phyloP scores from a whole-genome alignment of 2,329 filamentous ascomycete genomes.

The Talaromyces sp. region DNA sequence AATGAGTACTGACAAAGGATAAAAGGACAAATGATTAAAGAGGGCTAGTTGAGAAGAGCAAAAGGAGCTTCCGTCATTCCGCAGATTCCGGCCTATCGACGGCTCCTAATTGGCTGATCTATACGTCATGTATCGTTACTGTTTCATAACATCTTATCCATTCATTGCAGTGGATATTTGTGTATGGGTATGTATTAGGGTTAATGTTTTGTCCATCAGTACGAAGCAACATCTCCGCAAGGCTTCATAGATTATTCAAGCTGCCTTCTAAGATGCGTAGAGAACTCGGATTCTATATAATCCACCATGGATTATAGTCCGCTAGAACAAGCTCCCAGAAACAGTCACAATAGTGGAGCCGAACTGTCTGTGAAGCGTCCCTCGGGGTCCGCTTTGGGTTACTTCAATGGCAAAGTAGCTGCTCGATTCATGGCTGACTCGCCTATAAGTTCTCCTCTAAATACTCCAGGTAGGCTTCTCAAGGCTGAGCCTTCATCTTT shows the following conservation, averaged over 20 bases:
- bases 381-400: neutral
- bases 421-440: neutral
- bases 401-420: neutral
- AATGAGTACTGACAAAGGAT: neutral
- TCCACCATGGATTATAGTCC: neutral
- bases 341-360: neutral
- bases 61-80: neutral
- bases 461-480: neutral
- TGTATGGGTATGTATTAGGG: neutral
- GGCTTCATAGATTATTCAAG: neutral
- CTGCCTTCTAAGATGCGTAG: too few relatives aligned
- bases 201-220: neutral
- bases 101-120: neutral
- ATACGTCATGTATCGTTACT: neutral
- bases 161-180: too few relatives aligned
- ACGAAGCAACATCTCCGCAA: neutral
- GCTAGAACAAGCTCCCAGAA: neutral
- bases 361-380: neutral
- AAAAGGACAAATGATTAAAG: neutral
- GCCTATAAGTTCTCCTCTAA: neutral
- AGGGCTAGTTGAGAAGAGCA: neutral
- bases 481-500: neutral
- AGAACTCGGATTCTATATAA: neutral
- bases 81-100: neutral
- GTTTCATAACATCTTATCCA: neutral